Evolutionary conservation across 345 rosid genomes (phyloP).

Genomic region (Hibiscus tridactylites): DNA sequence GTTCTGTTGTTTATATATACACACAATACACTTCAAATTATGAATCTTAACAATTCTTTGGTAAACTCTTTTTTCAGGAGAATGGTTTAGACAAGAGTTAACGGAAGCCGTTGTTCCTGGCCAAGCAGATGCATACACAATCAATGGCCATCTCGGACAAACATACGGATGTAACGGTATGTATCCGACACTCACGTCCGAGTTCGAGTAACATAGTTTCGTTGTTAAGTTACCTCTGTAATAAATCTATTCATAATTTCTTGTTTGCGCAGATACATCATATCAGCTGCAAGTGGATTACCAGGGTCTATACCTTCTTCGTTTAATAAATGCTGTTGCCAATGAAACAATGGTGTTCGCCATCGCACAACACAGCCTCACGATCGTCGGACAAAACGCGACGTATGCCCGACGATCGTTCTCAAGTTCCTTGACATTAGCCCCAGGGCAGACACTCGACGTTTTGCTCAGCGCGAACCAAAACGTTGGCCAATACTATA

Average conservation of each 20-base stretch:
- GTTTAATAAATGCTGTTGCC: slow-evolving; percentile 20
- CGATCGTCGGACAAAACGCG: slow-evolving; percentile 23
- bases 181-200: neutral
- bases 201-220: neutral
- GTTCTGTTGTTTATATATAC: neutral
- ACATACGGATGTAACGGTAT: slow-evolving; percentile 21
- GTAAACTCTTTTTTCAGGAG: neutral
- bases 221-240: neutral
- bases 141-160: slow-evolving; percentile 43
- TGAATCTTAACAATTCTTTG: neutral
- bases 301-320: slow-evolving; percentile 19
- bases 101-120: slow-evolving; percentile 12
- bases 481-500: slow-evolving; percentile 24
- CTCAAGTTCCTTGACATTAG: slow-evolving; percentile 2
- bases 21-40: neutral
- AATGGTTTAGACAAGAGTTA: slow-evolving; percentile 38
- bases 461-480: slow-evolving; percentile 19
- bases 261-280: slow-evolving; percentile 9
- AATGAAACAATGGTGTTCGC: slow-evolving; percentile 22
- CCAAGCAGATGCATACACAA: slow-evolving; percentile 35
- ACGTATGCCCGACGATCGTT: slow-evolving; percentile 17
- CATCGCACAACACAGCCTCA: slow-evolving; percentile 22
- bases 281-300: slow-evolving; percentile 4
- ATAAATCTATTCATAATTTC: neutral
- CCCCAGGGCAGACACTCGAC: slow-evolving; percentile 30